Evolutionary conservation across 768 basidiomycete species (phyloP).

Genomic region (Lepiota brunneoincarnata): DNA sequence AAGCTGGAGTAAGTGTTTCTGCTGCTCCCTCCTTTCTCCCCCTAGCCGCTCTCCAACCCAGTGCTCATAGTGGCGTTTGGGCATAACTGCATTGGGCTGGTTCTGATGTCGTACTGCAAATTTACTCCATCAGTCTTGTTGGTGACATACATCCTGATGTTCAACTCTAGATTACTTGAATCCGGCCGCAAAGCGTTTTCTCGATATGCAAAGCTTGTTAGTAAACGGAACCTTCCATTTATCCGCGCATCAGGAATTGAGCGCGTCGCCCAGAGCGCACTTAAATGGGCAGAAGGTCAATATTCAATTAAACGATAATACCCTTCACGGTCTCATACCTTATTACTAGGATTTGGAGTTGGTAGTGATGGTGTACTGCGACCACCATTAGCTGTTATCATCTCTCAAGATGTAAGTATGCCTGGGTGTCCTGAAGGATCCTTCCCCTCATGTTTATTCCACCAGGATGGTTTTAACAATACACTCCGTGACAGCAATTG

Average conservation of each 20-base stretch:
- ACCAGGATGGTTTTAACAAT: slow-evolving; percentile 38
- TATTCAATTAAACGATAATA: not conserved
- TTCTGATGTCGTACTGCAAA: not conserved
- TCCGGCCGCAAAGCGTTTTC: slow-evolving; percentile 50
- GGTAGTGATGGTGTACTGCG: slow-evolving; percentile 45
- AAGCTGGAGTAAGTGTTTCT: slow-evolving; percentile 51
- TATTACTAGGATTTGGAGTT: slow-evolving; percentile 50
- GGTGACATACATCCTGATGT: not conserved
- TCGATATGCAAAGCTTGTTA: slow-evolving; percentile 53
- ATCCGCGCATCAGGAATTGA: slow-evolving; percentile 43
- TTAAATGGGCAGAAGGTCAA: slow-evolving; percentile 67
- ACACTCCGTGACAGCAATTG: slow-evolving; percentile 70
- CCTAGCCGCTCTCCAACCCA: not conserved
- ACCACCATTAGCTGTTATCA: slow-evolving; percentile 52
- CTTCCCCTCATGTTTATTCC: not conserved
- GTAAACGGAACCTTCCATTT: slow-evolving; percentile 43
- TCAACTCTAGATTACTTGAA: slow-evolving; percentile 28
- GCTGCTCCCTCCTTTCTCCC: not conserved
- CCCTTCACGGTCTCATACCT: not conserved
- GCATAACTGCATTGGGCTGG: not conserved
- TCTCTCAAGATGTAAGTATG: slow-evolving; percentile 51
- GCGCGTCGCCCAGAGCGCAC: slow-evolving; percentile 68
- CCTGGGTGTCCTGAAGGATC: not conserved
- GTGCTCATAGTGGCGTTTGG: not conserved
- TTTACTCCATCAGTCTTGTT: not conserved